Evolutionary conservation across 2,329 filamentous ascomycete species (phyloP), one percentile per base, ranked within the genome.

Genomic region (Emericellopsis cladophorae): DNA sequence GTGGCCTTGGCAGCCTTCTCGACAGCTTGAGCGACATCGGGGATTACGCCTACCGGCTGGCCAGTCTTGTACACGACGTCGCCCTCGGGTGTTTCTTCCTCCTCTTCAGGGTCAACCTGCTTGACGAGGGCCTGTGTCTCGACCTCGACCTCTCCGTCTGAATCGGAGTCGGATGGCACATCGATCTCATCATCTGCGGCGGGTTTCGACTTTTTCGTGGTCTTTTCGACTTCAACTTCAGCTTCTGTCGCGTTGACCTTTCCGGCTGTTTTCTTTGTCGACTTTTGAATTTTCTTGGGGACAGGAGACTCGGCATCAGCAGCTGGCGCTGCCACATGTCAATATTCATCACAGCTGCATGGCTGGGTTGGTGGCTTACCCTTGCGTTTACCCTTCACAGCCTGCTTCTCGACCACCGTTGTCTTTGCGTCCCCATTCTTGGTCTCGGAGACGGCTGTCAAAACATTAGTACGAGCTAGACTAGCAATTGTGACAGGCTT

Each of bases 1-100:
- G 36, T 40, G 14, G 50, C 52, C 49, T 63, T 57, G 22, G 64
- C 60, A 18, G 67, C 63, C 50, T 68, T 65, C 46, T 61, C 53
- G 9, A 64, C 49, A 37, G 66, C 64, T 48, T 65, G 64, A 44
- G 69, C 61, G 16, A 65, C 53, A 46, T 68, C 59, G 41, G 72
- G 72, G 31, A 70, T 63, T 53, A 68, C 68, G 52, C 68, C 68
- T 8, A 72, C 63, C 35, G 68, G 65, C 48, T 70, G 66, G 14
- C 67, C 68, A n/a, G 63, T 49, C 50, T 70, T 60, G 54, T 65
- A 71, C 40, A 54, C 50, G 24, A 52, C 52, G 39, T 53, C 50
- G 22, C 52, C 52, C 36, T 56, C 54, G 24, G 51, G 54, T 41
- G 63, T 56, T 6, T 52, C 55, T 15, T 53, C 53, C 23, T 65